A percentile compares a stretch with the other conserved stretches of the same genome.
Evolutionary conservation across 352 stramenopile species (phyloP).

Genomic region (Aphanomyces cochlioides): DNA sequence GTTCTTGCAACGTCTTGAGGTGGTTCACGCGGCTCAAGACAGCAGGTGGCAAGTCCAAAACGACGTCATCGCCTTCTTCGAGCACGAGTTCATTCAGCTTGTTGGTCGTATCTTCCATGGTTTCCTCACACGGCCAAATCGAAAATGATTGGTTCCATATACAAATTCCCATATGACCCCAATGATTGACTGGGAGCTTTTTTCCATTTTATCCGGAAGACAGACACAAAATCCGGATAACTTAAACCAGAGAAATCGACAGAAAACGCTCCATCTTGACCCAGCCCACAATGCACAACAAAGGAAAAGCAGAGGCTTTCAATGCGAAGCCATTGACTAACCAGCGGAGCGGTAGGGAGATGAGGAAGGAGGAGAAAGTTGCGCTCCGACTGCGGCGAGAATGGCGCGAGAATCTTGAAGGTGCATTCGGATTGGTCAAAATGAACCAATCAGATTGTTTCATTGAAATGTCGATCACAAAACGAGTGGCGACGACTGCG

Average conservation of each 20-base stretch:
- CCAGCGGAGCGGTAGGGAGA: too few relatives aligned
- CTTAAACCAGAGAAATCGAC: too few relatives aligned
- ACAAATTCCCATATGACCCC: constrained; percentile 11
- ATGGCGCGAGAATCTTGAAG: constrained; percentile 2
- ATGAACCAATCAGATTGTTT: neutral
- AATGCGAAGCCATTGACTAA: too few relatives aligned
- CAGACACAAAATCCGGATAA: neutral
- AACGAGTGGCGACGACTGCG: too few relatives aligned
- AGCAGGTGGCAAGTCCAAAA: constrained; percentile 6
- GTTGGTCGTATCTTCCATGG: constrained; percentile 11
- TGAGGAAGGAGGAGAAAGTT: too few relatives aligned
- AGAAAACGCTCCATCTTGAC: too few relatives aligned
- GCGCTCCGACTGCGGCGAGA: neutral
- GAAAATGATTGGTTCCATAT: constrained; percentile 3
- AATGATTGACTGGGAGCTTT: constrained; percentile 19
- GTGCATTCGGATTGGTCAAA: neutral
- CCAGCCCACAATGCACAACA: too few relatives aligned
- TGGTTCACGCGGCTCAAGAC: constrained; percentile 23
- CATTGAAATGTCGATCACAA: too few relatives aligned
- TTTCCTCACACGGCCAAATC: neutral
- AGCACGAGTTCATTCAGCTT: constrained; percentile 29
- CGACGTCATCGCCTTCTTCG: constrained; percentile 6
- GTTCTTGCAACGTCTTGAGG: constrained; percentile 39
- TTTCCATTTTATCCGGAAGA: constrained; percentile 8
- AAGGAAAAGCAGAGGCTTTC: too few relatives aligned